phyloP scores from a whole-genome alignment of 176 grass and related monocot species.

The Musa troglodytarum region DNA sequence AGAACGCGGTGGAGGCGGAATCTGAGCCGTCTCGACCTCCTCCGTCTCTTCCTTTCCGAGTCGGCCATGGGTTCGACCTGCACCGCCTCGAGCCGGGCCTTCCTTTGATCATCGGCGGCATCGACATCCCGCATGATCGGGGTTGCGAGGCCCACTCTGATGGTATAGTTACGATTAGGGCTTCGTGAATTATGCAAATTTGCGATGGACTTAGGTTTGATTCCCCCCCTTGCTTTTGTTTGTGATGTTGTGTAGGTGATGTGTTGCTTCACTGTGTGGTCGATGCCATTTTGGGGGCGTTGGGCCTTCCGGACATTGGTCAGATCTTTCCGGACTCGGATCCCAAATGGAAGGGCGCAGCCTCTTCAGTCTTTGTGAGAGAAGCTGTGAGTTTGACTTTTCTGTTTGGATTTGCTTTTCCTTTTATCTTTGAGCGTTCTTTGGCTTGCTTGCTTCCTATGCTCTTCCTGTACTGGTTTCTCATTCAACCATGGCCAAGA shows the following conservation, averaged over 20 bases:
- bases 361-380: slow-evolving; percentile 70
- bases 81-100: slow-evolving; percentile 90
- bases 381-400: slow-evolving; percentile 67
- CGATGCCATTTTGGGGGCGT: slow-evolving; percentile 92
- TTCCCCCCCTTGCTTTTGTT: neutral
- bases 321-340: slow-evolving; percentile 99
- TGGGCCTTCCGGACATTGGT: slow-evolving; percentile 92
- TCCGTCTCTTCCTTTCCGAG: slow-evolving; percentile 75
- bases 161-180: slow-evolving; percentile 26
- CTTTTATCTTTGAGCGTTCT: neutral
- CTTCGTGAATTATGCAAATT: neutral
- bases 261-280: slow-evolving; percentile 98
- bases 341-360: slow-evolving; percentile 79
- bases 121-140: slow-evolving; percentile 86
- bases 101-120: slow-evolving; percentile 89
- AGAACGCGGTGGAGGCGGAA: slow-evolving; percentile 34
- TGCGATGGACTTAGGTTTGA: neutral
- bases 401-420: neutral
- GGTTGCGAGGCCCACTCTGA: slow-evolving; percentile 95
- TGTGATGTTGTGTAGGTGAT: slow-evolving; percentile 50
- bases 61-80: slow-evolving; percentile 93
- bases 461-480: neutral
- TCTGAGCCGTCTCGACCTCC: slow-evolving; percentile 22
- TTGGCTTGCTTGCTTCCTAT: neutral
- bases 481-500: neutral